Evolutionary conservation across 192 early-diverging fungal genomes (phyloP).

Genomic region (Backusella circina): DNA sequence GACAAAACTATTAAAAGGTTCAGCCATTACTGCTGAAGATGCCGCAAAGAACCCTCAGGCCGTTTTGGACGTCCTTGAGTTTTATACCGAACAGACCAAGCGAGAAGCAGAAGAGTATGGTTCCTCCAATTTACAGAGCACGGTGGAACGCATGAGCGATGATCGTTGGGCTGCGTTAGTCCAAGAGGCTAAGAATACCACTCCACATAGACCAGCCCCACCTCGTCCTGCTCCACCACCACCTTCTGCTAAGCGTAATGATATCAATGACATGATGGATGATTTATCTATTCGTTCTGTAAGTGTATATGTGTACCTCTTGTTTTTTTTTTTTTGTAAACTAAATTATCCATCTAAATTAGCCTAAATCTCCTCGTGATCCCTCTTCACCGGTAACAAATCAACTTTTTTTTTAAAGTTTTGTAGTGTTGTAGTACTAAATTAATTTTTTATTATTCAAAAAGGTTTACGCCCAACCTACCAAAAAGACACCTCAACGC

Average conservation of each 20-base stretch:
- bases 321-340: not conserved
- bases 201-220: not conserved
- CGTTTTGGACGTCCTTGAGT: slow-evolving; percentile 96
- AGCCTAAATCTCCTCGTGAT: not conserved
- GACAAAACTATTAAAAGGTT: slow-evolving; percentile 90
- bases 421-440: not conserved
- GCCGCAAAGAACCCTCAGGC: slow-evolving; percentile 98
- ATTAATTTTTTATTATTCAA: not conserved
- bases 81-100: slow-evolving; percentile 89
- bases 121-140: slow-evolving; percentile 32
- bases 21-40: slow-evolving; percentile 96
- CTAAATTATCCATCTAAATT: not conserved
- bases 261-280: slow-evolving; percentile 33
- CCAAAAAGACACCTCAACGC: not conserved
- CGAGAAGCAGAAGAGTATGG: slow-evolving; percentile 53
- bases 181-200: slow-evolving; percentile 31
- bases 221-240: slow-evolving; percentile 32
- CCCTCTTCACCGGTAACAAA: not conserved
- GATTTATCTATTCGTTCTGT: slow-evolving; percentile 23
- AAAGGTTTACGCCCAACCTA: not conserved
- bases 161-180: slow-evolving; percentile 61
- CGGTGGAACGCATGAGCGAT: slow-evolving; percentile 34
- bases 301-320: not conserved
- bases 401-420: not conserved
- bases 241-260: not conserved